Percentiles rank a stretch among this genome's conserved stretches.
phyloP scores from a whole-genome alignment of 164 flowering plant genomes.

The Liquidambar formosana region DNA sequence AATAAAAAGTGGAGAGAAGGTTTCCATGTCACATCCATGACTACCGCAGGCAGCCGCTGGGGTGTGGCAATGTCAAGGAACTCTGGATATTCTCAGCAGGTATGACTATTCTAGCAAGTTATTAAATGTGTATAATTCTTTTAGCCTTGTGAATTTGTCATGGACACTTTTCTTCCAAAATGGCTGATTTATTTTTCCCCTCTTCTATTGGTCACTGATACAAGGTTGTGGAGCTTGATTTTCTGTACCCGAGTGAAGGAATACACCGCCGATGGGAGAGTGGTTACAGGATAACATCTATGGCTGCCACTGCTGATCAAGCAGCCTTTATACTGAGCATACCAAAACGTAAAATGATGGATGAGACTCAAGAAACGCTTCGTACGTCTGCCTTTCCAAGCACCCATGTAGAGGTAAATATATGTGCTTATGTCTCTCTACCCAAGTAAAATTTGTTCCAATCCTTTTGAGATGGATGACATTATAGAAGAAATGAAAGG shows the following conservation, averaged over 20 bases:
- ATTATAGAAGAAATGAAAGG: too few species aligned
- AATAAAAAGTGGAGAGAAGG: slow-evolving; percentile 95
- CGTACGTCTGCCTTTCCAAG: slow-evolving; percentile 77
- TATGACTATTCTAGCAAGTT: slow-evolving; percentile 12
- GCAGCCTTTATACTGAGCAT: slow-evolving; percentile 67
- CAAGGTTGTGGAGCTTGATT: slow-evolving; percentile 89
- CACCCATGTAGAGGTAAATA: slow-evolving; percentile 64
- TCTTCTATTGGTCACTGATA: slow-evolving; percentile 2
- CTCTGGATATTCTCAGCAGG: slow-evolving; percentile 84
- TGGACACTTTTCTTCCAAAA: background rate
- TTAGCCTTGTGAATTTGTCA: background rate
- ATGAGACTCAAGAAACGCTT: slow-evolving; percentile 78
- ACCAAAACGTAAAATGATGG: slow-evolving; percentile 58
- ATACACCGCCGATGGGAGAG: slow-evolving; percentile 79
- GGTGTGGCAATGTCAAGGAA: slow-evolving; percentile 90
- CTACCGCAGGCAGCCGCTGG: slow-evolving; percentile 87
- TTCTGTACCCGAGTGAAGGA: slow-evolving; percentile 88
- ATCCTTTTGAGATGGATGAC: too few species aligned
- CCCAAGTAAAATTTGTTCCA: too few species aligned
- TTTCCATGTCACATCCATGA: slow-evolving; percentile 86
- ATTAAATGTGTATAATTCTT: background rate
- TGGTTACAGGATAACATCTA: slow-evolving; percentile 80
- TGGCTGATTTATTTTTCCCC: background rate
- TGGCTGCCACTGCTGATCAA: slow-evolving; percentile 83
- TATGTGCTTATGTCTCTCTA: background rate